Percentiles rank a stretch among this genome's conserved stretches.
phyloP scores from a whole-genome alignment of 352 stramenopile species.

The Saprolegnia diclina region DNA sequence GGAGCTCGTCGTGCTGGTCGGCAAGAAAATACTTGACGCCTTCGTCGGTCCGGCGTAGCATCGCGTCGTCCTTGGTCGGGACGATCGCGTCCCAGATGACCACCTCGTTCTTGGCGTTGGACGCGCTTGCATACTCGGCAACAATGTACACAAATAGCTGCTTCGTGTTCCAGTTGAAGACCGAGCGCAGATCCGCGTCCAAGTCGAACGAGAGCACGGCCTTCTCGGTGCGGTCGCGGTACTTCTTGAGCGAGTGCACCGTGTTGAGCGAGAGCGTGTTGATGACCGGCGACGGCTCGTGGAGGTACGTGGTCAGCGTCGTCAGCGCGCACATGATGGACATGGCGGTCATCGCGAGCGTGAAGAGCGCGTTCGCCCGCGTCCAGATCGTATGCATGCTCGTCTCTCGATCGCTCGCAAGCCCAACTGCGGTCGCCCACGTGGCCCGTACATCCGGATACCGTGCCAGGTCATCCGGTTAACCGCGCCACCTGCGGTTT shows the following conservation, averaged over 20 bases:
- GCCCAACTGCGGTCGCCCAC: constrained; percentile 6
- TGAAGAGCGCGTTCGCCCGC: constrained; percentile 77
- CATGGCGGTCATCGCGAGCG: constrained; percentile 69
- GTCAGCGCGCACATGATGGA: constrained; percentile 70
- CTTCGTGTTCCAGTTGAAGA: constrained; percentile 90
- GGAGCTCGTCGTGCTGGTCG: constrained; percentile 71
- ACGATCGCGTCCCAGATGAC: constrained; percentile 85
- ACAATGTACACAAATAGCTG: constrained; percentile 86
- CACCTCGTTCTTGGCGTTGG: constrained; percentile 69
- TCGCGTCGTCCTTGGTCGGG: constrained; percentile 48
- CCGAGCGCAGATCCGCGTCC: constrained; percentile 73
- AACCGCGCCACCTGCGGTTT: background rate
- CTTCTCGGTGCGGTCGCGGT: constrained; percentile 70
- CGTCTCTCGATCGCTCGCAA: background rate
- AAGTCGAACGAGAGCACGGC: constrained; percentile 79
- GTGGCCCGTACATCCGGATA: constrained; percentile 21
- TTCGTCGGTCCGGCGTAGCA: constrained; percentile 53
- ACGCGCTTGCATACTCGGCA: constrained; percentile 66
- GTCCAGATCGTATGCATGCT: constrained; percentile 84
- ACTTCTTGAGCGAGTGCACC: constrained; percentile 77
- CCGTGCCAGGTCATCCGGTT: background rate
- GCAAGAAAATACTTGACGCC: constrained; percentile 79
- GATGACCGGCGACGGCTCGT: constrained; percentile 54
- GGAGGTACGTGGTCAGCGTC: constrained; percentile 60
- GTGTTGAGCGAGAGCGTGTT: constrained; percentile 52